Conservation (phyloP, 305 asterid genomes). For the Striga hermonthica region DNA sequence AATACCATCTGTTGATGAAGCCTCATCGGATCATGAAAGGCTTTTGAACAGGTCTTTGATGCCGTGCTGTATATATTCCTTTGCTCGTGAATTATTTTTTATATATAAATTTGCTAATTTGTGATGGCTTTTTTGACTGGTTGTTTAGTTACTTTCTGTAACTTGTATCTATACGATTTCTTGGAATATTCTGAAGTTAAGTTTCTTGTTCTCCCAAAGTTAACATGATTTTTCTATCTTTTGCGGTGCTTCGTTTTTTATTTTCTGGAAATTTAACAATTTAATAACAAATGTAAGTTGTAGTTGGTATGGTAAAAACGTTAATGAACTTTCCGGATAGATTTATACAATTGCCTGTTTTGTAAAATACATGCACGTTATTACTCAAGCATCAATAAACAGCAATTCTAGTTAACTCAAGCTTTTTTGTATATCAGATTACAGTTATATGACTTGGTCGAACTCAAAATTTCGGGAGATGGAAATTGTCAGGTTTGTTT, state of each 20-base stretch:
- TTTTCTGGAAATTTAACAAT: background rate
- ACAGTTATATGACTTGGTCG: conserved; percentile 71
- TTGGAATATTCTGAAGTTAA: conserved; percentile 1
- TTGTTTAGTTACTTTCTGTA: background rate
- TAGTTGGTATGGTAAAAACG: background rate
- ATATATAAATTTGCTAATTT: background rate
- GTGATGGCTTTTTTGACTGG: background rate
- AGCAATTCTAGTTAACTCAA: conserved; percentile 24
- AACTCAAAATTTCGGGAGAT: conserved; percentile 80
- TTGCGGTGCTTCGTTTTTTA: background rate
- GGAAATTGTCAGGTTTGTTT: conserved; percentile 93
- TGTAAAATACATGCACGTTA: background rate
- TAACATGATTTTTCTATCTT: background rate
- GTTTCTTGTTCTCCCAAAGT: background rate
- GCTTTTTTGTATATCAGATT: conserved; percentile 42
- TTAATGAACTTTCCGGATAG: background rate
- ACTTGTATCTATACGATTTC: background rate
- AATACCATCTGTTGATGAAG: conserved; percentile 86
- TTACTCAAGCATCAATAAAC: background rate
- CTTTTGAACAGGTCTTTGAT: conserved; percentile 63
- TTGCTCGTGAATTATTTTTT: background rate
- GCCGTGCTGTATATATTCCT: conserved; percentile 8
- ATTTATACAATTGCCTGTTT: background rate
- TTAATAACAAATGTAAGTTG: background rate
- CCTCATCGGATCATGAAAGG: conserved; percentile 79